phyloP scores from a whole-genome alignment of 2,329 filamentous ascomycete genomes.

The Fusarium penzigii region DNA sequence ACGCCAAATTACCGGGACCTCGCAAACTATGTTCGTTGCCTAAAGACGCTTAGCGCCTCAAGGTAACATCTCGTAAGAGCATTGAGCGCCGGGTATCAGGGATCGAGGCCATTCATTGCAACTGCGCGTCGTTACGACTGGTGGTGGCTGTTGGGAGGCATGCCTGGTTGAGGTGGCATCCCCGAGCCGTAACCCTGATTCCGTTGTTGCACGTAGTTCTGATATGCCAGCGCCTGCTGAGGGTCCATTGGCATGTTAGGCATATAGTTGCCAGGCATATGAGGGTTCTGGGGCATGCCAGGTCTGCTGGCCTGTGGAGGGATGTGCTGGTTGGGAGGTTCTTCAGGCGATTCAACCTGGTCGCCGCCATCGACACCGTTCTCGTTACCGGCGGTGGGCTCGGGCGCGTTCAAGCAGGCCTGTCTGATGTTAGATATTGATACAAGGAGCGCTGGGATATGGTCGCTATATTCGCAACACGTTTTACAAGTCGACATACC shows the following conservation, averaged over 20 bases:
- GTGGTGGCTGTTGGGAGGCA: conserved; percentile 81
- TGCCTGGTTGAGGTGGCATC: conserved; percentile 75
- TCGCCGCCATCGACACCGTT: conserved; percentile 77
- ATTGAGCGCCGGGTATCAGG: conserved; percentile 63
- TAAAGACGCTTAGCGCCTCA: conserved; percentile 29
- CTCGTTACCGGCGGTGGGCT: conserved; percentile 79
- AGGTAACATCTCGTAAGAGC: conserved; percentile 44
- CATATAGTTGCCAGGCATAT: conserved; percentile 66
- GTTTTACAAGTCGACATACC: conserved; percentile 54
- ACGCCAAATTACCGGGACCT: conserved; percentile 47
- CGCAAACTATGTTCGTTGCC: conserved; percentile 40
- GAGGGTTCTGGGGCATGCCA: conserved; percentile 64
- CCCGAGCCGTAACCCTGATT: conserved; percentile 69
- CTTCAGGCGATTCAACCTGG: conserved; percentile 87
- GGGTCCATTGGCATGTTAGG: conserved; percentile 69
- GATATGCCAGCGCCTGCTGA: conserved; percentile 79
- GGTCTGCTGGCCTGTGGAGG: conserved; percentile 61
- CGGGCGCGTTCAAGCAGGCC: conserved; percentile 96
- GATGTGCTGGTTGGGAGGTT: conserved; percentile 75
- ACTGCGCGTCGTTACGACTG: conserved; percentile 58
- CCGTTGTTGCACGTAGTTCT: conserved; percentile 79
- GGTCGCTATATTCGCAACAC: not conserved
- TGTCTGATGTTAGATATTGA: conserved; percentile 38
- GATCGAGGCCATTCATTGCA: conserved; percentile 30
- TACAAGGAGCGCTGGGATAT: not conserved